These are phyloP conservation scores for Plasmodium billcollinsi DNA, from an alignment of 169 alveolate genomes.

Conservation along the genomic window DNA sequence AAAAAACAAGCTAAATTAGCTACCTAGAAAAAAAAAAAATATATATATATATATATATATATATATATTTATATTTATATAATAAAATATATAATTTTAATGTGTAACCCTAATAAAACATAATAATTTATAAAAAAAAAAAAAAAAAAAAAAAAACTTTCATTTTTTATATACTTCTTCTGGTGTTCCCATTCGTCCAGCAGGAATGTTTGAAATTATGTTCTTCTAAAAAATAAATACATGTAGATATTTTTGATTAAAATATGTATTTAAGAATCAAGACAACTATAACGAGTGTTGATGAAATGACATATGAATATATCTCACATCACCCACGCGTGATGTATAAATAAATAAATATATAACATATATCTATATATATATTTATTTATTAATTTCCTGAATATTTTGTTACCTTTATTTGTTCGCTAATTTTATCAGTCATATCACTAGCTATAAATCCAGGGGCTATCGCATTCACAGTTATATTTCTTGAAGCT, in stretches of 20 bases:
- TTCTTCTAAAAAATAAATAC: constrained; percentile 59
- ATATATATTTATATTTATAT: not conserved
- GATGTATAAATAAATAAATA: too few species aligned
- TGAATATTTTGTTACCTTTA: constrained; percentile 64
- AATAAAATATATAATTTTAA: constrained; percentile 1
- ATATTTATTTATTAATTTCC: too few species aligned
- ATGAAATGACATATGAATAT: too few species aligned
- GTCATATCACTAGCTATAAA: constrained; percentile 82
- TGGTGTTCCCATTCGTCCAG: constrained; percentile 81
- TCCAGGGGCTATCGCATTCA: constrained; percentile 92
- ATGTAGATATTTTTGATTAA: too few species aligned
- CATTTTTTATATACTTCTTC: constrained; percentile 75
- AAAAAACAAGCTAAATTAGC: constrained; percentile 81
- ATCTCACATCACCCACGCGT: too few species aligned
- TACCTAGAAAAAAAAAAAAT: constrained; percentile 65
- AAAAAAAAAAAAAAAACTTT: not conserved
- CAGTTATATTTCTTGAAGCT: constrained; percentile 88
- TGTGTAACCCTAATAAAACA: not conserved
- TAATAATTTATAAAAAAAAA: not conserved
- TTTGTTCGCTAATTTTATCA: constrained; percentile 75
- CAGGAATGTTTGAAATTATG: constrained; percentile 78
- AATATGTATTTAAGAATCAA: too few species aligned
- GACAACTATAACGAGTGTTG: too few species aligned
- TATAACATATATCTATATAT: too few species aligned
- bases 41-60: not conserved